Base-by-base conservation (phyloP, 805 yeast species). In the Cyberlindnera mrakii region DNA sequence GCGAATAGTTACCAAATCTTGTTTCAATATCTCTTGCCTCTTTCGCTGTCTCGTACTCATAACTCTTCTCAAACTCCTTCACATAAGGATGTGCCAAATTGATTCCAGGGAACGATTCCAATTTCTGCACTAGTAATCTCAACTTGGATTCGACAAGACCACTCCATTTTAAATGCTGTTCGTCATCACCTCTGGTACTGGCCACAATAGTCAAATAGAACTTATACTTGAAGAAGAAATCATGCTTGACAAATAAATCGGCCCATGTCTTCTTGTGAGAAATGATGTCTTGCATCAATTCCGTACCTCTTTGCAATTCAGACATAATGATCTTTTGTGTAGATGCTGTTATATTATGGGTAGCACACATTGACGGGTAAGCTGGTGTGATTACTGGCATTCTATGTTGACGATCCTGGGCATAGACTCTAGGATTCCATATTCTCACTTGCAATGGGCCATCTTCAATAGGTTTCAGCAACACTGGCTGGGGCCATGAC, bases 331-430 rank as follows among this genome's bases (percentile, higher is more conserved):
- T 77, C 53, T 76, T 78, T 62, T 87, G 91, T 0, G 98, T 91
- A 0, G 97, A 88, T 15, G 76, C 78, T 2, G 95, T 82, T 36
- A 93, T 90, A 61, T 93, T 93, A 62, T 93, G 99, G 1, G 99
- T 93, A 0, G 99, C 96, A 66, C 99, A 93, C 99, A 93, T 93
- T 2, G 97, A 90, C 1, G 96, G 96, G 59, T 89, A 88, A 0
- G 98, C 98, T 0, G 99, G 99, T 0, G 99, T 93, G 46, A 93
- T 93, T 10, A 93, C 96, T 0, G 99, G 99, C 99, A 93, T 93
- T 52, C 82, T 72, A 64, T 93, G 99, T 30, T 79, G 78, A 47
- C 95, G 76, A 62, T 93, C 99, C 54, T 80, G 87, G 1, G 93
- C 83, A 59, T 93, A 93, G 4, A 91, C 65, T 49, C 84, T 76